Base-by-base conservation (phyloP, 306 rosid genomes). In the Coriaria nepalensis region DNA sequence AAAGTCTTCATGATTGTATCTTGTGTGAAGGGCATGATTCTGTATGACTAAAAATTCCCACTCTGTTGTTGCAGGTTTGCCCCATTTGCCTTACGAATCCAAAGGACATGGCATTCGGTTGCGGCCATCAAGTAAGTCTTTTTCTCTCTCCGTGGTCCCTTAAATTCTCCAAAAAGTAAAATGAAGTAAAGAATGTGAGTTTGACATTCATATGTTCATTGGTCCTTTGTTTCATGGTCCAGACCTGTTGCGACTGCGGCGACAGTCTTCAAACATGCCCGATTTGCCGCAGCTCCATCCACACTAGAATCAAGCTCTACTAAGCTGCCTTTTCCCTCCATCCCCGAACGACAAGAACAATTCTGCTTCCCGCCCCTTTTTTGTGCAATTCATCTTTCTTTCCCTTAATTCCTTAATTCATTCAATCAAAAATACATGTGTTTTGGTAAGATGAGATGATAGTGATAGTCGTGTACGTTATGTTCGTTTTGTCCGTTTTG, bases 231-330 rank as follows among this genome's bases (percentile, higher is more conserved):
- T 60, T 33, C 43, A 29, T 67, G 54, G 55, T 20, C 29, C 90
- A 90, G 98, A 90, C 98, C 6, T 90, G 98, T 56, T 67, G 92
- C 44, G 94, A 73, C 6, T 90, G 98, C 9, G 98, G 98, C 43
- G 56, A 35, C 55, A 74, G 71, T 55, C 92, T 84, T 53, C 61
- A 77, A 66, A 11, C 67, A 43, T 84, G 98, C 73, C 98, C 98
- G n/a, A 81, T 84, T 41, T 90, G 98, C 47, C 78, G 98, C 47
- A 79, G 65, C 52, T 57, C 70, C 12, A 84, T 90, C 45, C 68
- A 38, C 49, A 81, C 93, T 55, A 68, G 93, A 73, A 78, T 90
- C 42, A 90, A 77, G 73, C 92, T 90, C 37, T 90, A 70, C 68
- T 84, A 58, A 67, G 49, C 13, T 51, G 49, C n/a, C 35, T 50